Conservation (phyloP, 495 filamentous ascomycete genomes). For the Aspergillus biplanus region DNA sequence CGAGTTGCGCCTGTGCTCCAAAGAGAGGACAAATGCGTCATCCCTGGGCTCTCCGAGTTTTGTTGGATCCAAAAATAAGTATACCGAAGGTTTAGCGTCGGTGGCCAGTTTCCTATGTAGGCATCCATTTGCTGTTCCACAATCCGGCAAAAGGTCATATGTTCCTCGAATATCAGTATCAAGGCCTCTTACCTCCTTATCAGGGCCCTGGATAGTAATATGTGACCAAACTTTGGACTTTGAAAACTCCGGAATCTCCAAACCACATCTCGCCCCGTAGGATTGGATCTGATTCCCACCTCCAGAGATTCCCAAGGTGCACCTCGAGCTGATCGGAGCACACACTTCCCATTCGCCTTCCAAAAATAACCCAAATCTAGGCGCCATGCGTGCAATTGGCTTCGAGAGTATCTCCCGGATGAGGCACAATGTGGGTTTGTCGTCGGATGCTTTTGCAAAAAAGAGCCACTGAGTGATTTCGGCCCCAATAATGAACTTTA, state of each 20-base stretch:
- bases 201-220: conserved; percentile 36
- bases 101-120: conserved; percentile 52
- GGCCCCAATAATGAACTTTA: conserved; percentile 54
- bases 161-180: conserved; percentile 54
- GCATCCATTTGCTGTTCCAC: conserved; percentile 66
- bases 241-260: conserved; percentile 38
- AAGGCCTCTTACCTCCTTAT: conserved; percentile 33
- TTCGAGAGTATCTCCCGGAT: conserved; percentile 51
- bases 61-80: conserved; percentile 67
- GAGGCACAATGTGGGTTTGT: conserved; percentile 41
- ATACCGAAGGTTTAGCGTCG: conserved; percentile 42
- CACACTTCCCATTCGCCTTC: conserved; percentile 58
- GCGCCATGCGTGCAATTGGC: conserved; percentile 59
- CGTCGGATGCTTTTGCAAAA: conserved; percentile 48
- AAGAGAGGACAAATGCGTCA: conserved; percentile 70
- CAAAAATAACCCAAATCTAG: conserved; percentile 32
- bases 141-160: conserved; percentile 61
- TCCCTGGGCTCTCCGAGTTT: conserved; percentile 45
- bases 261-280: conserved; percentile 40
- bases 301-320: conserved; percentile 28
- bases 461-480: conserved; percentile 55
- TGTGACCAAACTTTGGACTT: conserved; percentile 45
- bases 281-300: conserved; percentile 28
- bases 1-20: conserved; percentile 52
- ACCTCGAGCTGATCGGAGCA: conserved; percentile 40